Percentiles rank a stretch among this genome's conserved stretches.
These are phyloP conservation scores for Quercus alba DNA, from an alignment of 306 rosid species.

Conservation along the genomic window DNA sequence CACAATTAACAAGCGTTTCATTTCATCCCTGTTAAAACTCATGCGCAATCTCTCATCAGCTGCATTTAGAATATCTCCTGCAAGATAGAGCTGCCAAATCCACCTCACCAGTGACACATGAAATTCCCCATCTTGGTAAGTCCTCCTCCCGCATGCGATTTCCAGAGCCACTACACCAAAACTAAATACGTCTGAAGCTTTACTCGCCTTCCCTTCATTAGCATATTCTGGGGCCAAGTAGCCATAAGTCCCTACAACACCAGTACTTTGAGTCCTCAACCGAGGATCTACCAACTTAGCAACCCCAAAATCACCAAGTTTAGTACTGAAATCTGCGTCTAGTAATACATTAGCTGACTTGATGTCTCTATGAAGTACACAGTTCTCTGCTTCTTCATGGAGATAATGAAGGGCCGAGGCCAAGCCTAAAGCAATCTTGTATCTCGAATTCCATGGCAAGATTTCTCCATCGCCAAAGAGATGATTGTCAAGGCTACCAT, in stretches of 20 bases:
- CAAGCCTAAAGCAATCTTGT: constrained; percentile 37
- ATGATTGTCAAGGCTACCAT: constrained; percentile 51
- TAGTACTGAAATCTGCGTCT: constrained; percentile 46
- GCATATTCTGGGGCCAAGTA: constrained; percentile 52
- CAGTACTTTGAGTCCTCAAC: constrained; percentile 31
- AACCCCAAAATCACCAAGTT: constrained; percentile 60
- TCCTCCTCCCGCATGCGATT: constrained; percentile 56
- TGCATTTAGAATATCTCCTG: constrained; percentile 28
- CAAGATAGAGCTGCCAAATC: constrained; percentile 39
- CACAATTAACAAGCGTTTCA: constrained; percentile 30
- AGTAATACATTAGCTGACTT: constrained; percentile 55
- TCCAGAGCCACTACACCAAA: constrained; percentile 67
- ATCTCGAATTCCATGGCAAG: constrained; percentile 39
- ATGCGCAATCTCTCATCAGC: constrained; percentile 30
- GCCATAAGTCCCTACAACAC: constrained; percentile 44
- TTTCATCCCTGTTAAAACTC: constrained; percentile 22
- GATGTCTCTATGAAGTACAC: constrained; percentile 56
- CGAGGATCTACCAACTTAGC: constrained; percentile 50
- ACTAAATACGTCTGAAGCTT: constrained; percentile 55
- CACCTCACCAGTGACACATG: constrained; percentile 27
- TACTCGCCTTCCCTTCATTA: constrained; percentile 36
- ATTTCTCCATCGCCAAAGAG: constrained; percentile 35
- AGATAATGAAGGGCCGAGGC: constrained; percentile 53
- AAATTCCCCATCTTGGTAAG: constrained; percentile 33
- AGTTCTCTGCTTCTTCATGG: constrained; percentile 55